Evolutionary conservation across 306 rosid genomes (phyloP).

Genomic region (Corylus avellana): DNA sequence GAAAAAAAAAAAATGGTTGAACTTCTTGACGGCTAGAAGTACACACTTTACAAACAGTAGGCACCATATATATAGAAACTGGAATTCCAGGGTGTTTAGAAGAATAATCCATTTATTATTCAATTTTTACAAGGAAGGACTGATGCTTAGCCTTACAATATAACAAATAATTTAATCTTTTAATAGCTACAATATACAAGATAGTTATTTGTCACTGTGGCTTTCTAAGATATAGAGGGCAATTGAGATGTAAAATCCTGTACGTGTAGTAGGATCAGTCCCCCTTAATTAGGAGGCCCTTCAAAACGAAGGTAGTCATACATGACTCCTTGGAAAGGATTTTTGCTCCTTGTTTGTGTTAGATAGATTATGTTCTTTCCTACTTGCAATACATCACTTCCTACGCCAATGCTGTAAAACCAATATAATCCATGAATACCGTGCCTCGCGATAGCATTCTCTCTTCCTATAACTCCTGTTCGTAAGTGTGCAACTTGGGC

Average conservation of each 20-base stretch:
- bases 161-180: too few species aligned
- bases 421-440: slow-evolving; percentile 73
- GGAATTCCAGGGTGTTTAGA: neutral
- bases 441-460: slow-evolving; percentile 81
- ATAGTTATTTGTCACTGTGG: too few species aligned
- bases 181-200: too few species aligned
- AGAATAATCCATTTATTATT: neutral
- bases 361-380: slow-evolving; percentile 65
- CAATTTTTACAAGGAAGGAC: too few species aligned
- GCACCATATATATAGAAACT: too few species aligned
- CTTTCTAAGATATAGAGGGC: too few species aligned
- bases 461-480: slow-evolving; percentile 53
- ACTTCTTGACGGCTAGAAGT: too few species aligned
- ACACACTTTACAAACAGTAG: too few species aligned
- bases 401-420: slow-evolving; percentile 36
- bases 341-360: slow-evolving; percentile 39
- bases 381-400: slow-evolving; percentile 25
- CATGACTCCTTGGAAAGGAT: slow-evolving; percentile 58
- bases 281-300: slow-evolving; percentile 40
- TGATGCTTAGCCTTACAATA: too few species aligned
- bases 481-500: slow-evolving; percentile 13
- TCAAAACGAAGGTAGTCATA: slow-evolving; percentile 88
- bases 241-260: neutral
- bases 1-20: too few species aligned
- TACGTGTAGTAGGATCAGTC: neutral